A percentile compares a stretch with the other conserved stretches of the same genome.
Conservation (phyloP, 2,329 filamentous ascomycete species). For the Cercospora berteroae region DNA sequence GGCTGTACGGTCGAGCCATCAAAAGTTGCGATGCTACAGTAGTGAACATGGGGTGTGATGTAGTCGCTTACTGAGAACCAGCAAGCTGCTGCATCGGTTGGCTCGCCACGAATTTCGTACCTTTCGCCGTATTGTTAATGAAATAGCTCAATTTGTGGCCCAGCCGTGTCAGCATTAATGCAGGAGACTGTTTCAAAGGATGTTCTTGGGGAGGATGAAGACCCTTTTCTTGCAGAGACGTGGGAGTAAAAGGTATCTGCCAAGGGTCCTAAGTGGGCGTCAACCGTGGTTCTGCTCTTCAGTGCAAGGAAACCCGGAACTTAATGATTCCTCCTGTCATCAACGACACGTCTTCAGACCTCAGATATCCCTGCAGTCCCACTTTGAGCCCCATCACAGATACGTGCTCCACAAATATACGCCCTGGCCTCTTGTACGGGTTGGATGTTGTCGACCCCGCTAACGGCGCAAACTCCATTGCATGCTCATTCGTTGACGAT, state of each 20-base stretch:
- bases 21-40: too few species aligned
- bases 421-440: background rate
- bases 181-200: background rate
- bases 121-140: background rate
- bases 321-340: background rate
- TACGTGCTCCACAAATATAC: background rate
- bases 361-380: background rate
- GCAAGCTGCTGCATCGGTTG: background rate
- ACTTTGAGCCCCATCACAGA: background rate
- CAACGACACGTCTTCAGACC: background rate
- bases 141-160: background rate
- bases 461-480: background rate
- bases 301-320: background rate
- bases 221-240: background rate
- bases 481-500: background rate
- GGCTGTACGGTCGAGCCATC: background rate
- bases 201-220: background rate
- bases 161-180: background rate
- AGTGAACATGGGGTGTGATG: background rate
- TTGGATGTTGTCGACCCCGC: background rate
- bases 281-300: background rate
- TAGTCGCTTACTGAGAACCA: background rate
- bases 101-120: background rate
- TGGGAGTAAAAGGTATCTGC: background rate
- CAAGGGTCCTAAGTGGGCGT: background rate